Percentiles rank a stretch among this genome's conserved stretches.
phyloP scores from a whole-genome alignment of 352 stramenopile genomes.

The Phytopythium oedochilum region DNA sequence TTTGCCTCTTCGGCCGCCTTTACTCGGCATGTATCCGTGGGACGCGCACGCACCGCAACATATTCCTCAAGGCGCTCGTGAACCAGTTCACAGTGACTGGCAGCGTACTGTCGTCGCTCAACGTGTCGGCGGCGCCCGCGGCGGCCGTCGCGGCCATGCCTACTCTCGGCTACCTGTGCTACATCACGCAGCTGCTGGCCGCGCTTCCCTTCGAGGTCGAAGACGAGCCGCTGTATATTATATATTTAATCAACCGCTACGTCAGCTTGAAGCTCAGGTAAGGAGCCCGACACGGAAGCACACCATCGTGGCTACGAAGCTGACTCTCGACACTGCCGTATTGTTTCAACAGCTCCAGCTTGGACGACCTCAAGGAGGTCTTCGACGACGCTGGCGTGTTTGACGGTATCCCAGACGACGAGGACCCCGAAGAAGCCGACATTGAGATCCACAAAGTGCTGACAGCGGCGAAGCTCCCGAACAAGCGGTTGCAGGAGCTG shows the following conservation, averaged over 20 bases:
- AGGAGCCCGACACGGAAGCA: conserved; percentile 4
- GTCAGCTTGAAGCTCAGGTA: conserved; percentile 80
- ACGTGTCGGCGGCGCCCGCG: background rate
- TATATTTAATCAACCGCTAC: conserved; percentile 85
- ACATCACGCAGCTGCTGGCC: conserved; percentile 61
- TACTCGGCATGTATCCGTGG: conserved; percentile 61
- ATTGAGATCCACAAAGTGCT: conserved; percentile 34
- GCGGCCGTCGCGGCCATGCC: background rate
- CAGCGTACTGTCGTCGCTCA: conserved; percentile 24
- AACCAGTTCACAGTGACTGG: conserved; percentile 67
- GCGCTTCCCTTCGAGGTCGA: conserved; percentile 76
- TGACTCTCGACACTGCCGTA: background rate
- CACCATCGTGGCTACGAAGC: background rate
- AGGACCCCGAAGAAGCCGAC: conserved; percentile 33
- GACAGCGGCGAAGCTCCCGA: conserved; percentile 7
- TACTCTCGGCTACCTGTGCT: conserved; percentile 70
- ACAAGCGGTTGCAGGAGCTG: conserved; percentile 7
- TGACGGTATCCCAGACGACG: conserved; percentile 36
- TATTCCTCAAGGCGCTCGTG: conserved; percentile 65
- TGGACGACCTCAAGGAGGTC: conserved; percentile 48
- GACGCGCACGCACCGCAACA: conserved; percentile 30
- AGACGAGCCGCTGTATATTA: conserved; percentile 81
- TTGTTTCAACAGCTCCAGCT: conserved; percentile 24
- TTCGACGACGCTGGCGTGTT: conserved; percentile 38
- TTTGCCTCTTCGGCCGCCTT: conserved; percentile 65